Evolutionary conservation across 2,329 filamentous ascomycete genomes (phyloP).

Genomic region (Penicillium janthinellum): DNA sequence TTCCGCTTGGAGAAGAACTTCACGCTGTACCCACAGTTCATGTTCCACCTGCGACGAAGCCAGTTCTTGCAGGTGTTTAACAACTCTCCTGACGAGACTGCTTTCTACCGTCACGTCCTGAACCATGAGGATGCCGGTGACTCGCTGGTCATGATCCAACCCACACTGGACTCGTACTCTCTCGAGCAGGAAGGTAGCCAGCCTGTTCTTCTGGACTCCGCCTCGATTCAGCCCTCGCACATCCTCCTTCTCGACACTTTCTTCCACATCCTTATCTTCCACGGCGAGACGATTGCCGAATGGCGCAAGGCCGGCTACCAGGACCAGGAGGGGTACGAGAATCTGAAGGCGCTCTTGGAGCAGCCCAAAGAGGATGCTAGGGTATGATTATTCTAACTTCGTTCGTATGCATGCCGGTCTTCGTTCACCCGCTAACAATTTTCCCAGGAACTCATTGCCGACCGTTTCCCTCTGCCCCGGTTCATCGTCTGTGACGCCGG

Average conservation of each 20-base stretch:
- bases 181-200: slow-evolving; percentile 92
- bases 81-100: slow-evolving; percentile 97
- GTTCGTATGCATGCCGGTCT: background rate
- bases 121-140: slow-evolving; percentile 98
- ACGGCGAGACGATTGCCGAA: slow-evolving; percentile 95
- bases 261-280: slow-evolving; percentile 99
- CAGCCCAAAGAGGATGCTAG: slow-evolving; percentile 95
- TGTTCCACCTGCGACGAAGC: slow-evolving; percentile 97
- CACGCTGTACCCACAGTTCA: slow-evolving; percentile 97
- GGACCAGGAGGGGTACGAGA: slow-evolving; percentile 97
- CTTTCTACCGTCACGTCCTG: slow-evolving; percentile 96
- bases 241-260: slow-evolving; percentile 95
- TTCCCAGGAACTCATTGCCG: slow-evolving; percentile 83
- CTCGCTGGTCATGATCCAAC: slow-evolving; percentile 98
- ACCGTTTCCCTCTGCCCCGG: slow-evolving; percentile 94
- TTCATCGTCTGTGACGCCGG: slow-evolving; percentile 99
- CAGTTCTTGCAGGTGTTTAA: slow-evolving; percentile 99
- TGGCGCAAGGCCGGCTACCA: slow-evolving; percentile 99
- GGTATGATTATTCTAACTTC: slow-evolving; percentile 55
- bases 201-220: slow-evolving; percentile 93
- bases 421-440: slow-evolving; percentile 9
- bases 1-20: slow-evolving; percentile 99
- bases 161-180: slow-evolving; percentile 94
- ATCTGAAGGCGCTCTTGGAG: slow-evolving; percentile 84
- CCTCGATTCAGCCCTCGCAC: slow-evolving; percentile 91